Conservation (phyloP, 768 basidiomycete genomes). For the Pisolithus sp. region DNA sequence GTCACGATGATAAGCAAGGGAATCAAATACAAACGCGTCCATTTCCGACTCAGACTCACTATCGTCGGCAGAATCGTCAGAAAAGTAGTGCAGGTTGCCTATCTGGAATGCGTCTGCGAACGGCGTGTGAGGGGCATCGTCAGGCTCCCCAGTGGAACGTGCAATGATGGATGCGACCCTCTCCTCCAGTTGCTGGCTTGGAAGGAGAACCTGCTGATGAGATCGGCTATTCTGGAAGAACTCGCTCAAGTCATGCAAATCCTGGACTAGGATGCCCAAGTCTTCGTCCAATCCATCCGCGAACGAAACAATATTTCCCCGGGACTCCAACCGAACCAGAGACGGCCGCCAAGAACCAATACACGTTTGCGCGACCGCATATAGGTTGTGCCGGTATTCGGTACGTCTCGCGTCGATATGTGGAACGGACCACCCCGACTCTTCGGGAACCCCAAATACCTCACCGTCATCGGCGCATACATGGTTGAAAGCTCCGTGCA, state of each 20-base stretch:
- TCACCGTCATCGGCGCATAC: constrained; percentile 52
- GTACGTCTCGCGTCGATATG: constrained; percentile 55
- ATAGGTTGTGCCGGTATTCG: constrained; percentile 68
- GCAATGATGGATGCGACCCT: constrained; percentile 78
- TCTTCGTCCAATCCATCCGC: constrained; percentile 47
- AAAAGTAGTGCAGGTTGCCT: constrained; percentile 26
- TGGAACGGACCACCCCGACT: constrained; percentile 84
- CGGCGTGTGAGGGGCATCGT: constrained; percentile 68
- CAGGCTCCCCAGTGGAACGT: constrained; percentile 54
- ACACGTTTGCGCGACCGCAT: constrained; percentile 83
- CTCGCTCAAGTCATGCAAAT: constrained; percentile 67
- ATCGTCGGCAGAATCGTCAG: constrained; percentile 45
- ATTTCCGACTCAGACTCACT: constrained; percentile 31
- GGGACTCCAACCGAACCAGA: constrained; percentile 67
- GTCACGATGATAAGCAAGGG: constrained; percentile 38
- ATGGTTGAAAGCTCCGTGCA: constrained; percentile 50
- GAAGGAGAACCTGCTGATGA: constrained; percentile 33
- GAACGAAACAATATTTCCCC: constrained; percentile 29
- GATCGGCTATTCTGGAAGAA: constrained; percentile 55
- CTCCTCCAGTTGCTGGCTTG: constrained; percentile 62
- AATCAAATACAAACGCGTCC: constrained; percentile 62
- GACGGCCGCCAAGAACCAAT: constrained; percentile 64
- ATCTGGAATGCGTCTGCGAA: constrained; percentile 73
- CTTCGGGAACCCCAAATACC: constrained; percentile 75
- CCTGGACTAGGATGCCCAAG: constrained; percentile 71